Base-by-base conservation (phyloP, 192 early-diverging fungal species). In the Coemansia sp. region DNA sequence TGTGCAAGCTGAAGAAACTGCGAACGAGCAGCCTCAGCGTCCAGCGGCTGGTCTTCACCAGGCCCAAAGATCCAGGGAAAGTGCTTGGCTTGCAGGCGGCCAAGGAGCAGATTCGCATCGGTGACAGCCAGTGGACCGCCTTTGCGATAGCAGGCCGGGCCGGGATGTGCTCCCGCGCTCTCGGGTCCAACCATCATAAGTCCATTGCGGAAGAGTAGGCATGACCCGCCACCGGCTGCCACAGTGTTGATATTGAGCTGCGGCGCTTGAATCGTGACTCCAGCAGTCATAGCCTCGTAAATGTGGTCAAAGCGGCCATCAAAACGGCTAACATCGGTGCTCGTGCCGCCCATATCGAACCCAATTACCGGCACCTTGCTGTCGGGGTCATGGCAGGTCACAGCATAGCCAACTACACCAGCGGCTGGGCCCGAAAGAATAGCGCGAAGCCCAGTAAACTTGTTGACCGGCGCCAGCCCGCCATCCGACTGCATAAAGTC, bases 401-500 rank as follows among this genome's bases (percentile, higher is more conserved):
- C 55, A 0, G 88, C 88, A 47, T 88, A 90, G 31, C 92, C 96
- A 20, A 99, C 94, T 23, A 99, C 95, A 14, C 97, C 97, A 20
- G 88, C 97, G 0, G 97, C 97, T 12, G 97, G 95, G 1, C 97
- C 91, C 13, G 92, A 94, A n/a, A 97, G 83, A 43, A 99, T 95
- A 1, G 95, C 95, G 13, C 86, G 85, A 43, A 94, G 88, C 9
- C 97, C 97, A 10, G 85, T 88, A 65, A 99, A 97, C 43, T 84
- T 81, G 56, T 88, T 80, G 16, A 95, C 93, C 14, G 93, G 92
- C 9, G 92, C 89, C 2, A 99, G 79, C 0, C 97, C 97, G 47
- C 97, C 97, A 72, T 99, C 97, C 45, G 88, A 91, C 76, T 97
- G 95, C 97, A 99, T 99, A 80, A 99, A 97, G 70, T 97, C 92